phyloP scores from a whole-genome alignment of 805 yeast genomes.

The Vanderwaltozyma verrucispora region DNA sequence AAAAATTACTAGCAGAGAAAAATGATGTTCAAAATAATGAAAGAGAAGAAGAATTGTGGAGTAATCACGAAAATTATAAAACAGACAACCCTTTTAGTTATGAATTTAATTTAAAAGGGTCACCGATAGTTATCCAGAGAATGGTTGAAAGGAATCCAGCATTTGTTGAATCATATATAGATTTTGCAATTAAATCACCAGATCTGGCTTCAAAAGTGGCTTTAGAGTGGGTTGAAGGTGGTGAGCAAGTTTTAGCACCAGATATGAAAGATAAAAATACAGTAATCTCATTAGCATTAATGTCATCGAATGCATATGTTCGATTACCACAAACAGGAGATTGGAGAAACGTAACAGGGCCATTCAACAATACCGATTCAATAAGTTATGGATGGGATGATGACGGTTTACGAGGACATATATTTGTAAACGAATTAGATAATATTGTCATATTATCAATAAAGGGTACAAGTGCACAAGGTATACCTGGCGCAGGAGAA shows the following conservation, averaged over 20 bases:
- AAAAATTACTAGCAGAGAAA: not conserved
- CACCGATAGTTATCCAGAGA: slow-evolving; percentile 25
- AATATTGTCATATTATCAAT: slow-evolving; percentile 61
- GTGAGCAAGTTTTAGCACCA: slow-evolving; percentile 47
- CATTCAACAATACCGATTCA: slow-evolving; percentile 45
- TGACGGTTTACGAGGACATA: slow-evolving; percentile 83
- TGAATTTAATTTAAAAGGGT: slow-evolving; percentile 9
- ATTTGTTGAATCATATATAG: slow-evolving; percentile 54
- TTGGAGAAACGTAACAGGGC: slow-evolving; percentile 70
- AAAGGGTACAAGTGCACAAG: slow-evolving; percentile 88
- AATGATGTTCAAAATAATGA: slow-evolving; percentile 1
- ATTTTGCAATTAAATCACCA: slow-evolving; percentile 38
- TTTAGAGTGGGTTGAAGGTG: slow-evolving; percentile 57
- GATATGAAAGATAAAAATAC: slow-evolving; percentile 68
- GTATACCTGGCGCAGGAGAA: slow-evolving; percentile 61
- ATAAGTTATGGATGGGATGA: slow-evolving; percentile 76
- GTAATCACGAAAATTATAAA: slow-evolving; percentile 7
- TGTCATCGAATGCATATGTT: slow-evolving; percentile 89
- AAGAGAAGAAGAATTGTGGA: slow-evolving; percentile 15
- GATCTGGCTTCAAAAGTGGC: slow-evolving; percentile 25
- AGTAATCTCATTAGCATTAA: slow-evolving; percentile 61
- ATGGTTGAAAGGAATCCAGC: slow-evolving; percentile 44
- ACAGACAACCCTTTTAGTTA: slow-evolving; percentile 21
- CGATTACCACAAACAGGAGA: slow-evolving; percentile 65
- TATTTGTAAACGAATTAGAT: slow-evolving; percentile 56